Percentiles rank a stretch among this genome's conserved stretches.
phyloP scores from a whole-genome alignment of 2,329 filamentous ascomycete genomes.

The Penicillium sp. region DNA sequence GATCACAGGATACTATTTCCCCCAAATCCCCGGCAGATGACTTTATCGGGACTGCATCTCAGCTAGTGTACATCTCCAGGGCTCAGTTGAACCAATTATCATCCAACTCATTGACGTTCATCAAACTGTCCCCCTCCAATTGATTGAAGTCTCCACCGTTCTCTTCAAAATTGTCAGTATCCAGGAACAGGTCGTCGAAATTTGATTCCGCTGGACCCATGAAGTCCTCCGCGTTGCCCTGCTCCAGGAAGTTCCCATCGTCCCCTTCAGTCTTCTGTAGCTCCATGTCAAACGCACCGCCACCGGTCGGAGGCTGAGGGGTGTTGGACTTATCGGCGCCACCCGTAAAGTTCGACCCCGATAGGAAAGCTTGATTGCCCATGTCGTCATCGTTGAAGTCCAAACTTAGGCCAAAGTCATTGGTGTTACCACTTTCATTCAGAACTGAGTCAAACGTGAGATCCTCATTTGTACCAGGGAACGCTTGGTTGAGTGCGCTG shows the following conservation, averaged over 20 bases:
- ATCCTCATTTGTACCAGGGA: conserved; percentile 31
- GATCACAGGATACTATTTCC: conserved; percentile 12
- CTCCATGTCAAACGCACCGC: conserved; percentile 41
- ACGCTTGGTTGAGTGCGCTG: conserved; percentile 24
- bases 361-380: conserved; percentile 41
- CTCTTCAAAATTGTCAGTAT: conserved; percentile 38
- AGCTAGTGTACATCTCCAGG: neutral
- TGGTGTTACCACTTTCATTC: conserved; percentile 33
- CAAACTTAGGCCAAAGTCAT: conserved; percentile 42
- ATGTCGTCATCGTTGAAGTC: conserved; percentile 42
- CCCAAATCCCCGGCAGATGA: neutral
- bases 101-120: conserved; percentile 44
- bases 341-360: conserved; percentile 33
- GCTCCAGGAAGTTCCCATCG: conserved; percentile 18
- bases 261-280: conserved; percentile 29
- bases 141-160: conserved; percentile 35
- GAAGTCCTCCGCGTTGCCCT: conserved; percentile 33
- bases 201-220: conserved; percentile 45
- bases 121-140: conserved; percentile 38
- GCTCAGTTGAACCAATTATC: conserved; percentile 42
- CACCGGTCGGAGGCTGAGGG: conserved; percentile 24
- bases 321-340: conserved; percentile 14
- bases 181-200: conserved; percentile 49
- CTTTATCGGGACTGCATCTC: neutral
- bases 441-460: conserved; percentile 46